Evolutionary conservation across 805 yeast species (phyloP).

Genomic region (Soucietia sequanensis): DNA sequence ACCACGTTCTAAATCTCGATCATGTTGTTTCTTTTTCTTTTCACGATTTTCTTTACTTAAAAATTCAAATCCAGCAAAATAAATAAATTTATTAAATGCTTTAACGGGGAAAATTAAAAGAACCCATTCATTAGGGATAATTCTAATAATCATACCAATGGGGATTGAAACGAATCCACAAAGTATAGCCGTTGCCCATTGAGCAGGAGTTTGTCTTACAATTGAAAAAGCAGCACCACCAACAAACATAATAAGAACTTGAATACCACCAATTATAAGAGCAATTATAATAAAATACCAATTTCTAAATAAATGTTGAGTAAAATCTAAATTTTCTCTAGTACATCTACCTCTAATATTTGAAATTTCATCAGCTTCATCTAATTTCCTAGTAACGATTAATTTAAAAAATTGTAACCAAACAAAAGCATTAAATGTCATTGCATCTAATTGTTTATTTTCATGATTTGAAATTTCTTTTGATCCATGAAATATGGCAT

Average conservation of each 20-base stretch:
- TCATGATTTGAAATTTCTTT: conserved; percentile 40
- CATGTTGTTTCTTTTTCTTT: neutral
- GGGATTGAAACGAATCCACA: conserved; percentile 85
- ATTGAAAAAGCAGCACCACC: conserved; percentile 96
- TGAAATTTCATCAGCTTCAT: conserved; percentile 73
- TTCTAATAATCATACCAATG: conserved; percentile 70
- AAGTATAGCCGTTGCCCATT: conserved; percentile 87
- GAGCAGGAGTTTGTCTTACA: conserved; percentile 71
- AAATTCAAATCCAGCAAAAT: conserved; percentile 37
- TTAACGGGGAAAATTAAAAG: conserved; percentile 62
- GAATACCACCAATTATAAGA: conserved; percentile 74
- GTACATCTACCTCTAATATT: conserved; percentile 59
- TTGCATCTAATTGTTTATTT: conserved; percentile 63
- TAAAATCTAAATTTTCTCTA: conserved; percentile 70
- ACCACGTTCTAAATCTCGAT: conserved; percentile 1
- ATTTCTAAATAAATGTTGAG: conserved; percentile 78
- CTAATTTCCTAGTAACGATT: conserved; percentile 86
- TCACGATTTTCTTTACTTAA: conserved; percentile 24
- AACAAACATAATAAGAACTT: conserved; percentile 87
- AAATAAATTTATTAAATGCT: conserved; percentile 39
- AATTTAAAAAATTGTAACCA: conserved; percentile 97
- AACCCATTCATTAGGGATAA: conserved; percentile 80
- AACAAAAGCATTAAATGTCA: conserved; percentile 94
- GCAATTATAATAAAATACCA: conserved; percentile 77
- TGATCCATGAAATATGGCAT: conserved; percentile 45